Base-by-base conservation (phyloP, 345 rosid species). In the Bretschneidera sinensis region DNA sequence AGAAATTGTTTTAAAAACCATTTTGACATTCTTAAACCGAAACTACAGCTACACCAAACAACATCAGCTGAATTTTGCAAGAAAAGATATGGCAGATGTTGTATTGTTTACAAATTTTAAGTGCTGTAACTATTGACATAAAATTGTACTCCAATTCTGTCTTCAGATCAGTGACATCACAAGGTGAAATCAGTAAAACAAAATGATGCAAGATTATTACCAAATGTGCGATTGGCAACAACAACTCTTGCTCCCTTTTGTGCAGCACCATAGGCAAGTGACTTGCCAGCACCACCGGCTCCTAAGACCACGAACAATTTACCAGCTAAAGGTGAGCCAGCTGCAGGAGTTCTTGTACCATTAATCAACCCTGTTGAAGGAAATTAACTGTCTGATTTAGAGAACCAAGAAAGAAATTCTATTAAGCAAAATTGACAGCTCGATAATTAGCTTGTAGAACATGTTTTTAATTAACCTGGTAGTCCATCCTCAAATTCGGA, bases 281-380 rank as follows among this genome's bases (percentile, higher is more conserved):
- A 72, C 60, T 75, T 74, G n/a, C 82, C 82, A 0, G 82, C 77
- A 23, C 79, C 79, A 25, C 82, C 79, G 17, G 82, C 82, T 35
- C 82, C 79, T 2, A 78, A 66, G 34, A 78, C 75, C 0, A 78
- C 72, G 15, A 74, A 65, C 20, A 78, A 14, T 62, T 75, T 78
- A 39, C 79, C 79, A 19, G 79, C 72, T 24, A 74, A 72, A 5
- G 82, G 79, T 23, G 77, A 75, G 31, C 19, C 63, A 23, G 45
- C 58, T 20, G 39, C 60, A 25, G 71, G 60, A 19, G 49, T n/a
- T n/a, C n/a, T 43, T 17, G 54, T 16, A 0, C 78, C 71, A 0
- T 74, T n/a, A n/a, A n/a, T 78, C 21, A 65, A 18, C 43, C n/a
- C 74, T 64, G 73, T 11, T 20, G 16, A 50, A 59, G 16, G 7